Conservation (phyloP, 768 basidiomycete species). For the Dendrothele bispora region DNA sequence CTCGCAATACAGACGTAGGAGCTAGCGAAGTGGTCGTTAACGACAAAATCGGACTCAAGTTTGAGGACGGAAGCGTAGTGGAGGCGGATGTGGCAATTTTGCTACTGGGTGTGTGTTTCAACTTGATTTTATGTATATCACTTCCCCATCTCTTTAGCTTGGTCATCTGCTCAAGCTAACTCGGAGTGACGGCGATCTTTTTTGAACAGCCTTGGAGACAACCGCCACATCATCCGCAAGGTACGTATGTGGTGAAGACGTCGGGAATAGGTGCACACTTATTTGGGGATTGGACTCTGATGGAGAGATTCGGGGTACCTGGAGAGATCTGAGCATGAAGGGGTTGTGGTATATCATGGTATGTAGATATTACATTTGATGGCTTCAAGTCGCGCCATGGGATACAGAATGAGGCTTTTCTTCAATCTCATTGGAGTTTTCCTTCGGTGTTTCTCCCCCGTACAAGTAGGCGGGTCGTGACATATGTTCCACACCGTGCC, state of each 20-base stretch:
- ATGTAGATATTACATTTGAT: neutral
- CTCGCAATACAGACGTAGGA: constrained; percentile 44
- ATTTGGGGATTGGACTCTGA: constrained; percentile 68
- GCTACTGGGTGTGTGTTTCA: constrained; percentile 49
- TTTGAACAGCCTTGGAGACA: constrained; percentile 42
- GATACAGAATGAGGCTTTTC: neutral
- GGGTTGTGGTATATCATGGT: constrained; percentile 63
- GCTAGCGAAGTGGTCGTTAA: constrained; percentile 62
- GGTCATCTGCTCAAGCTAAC: neutral
- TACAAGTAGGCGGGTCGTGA: neutral
- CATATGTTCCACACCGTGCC: no score
- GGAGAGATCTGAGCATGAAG: constrained; percentile 49
- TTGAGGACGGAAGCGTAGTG: constrained; percentile 47
- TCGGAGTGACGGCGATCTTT: neutral
- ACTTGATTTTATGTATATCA: neutral
- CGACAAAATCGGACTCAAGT: constrained; percentile 63
- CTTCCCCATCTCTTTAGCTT: neutral
- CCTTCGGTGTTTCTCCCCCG: neutral
- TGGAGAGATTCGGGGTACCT: constrained; percentile 56
- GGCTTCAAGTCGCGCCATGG: neutral
- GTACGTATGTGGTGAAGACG: constrained; percentile 49
- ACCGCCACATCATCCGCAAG: constrained; percentile 34
- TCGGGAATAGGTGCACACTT: constrained; percentile 44
- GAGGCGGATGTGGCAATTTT: constrained; percentile 58
- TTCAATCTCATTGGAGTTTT: neutral